Evolutionary conservation across 257 asterid genomes (phyloP).

Genomic region (Coffea canephora): DNA sequence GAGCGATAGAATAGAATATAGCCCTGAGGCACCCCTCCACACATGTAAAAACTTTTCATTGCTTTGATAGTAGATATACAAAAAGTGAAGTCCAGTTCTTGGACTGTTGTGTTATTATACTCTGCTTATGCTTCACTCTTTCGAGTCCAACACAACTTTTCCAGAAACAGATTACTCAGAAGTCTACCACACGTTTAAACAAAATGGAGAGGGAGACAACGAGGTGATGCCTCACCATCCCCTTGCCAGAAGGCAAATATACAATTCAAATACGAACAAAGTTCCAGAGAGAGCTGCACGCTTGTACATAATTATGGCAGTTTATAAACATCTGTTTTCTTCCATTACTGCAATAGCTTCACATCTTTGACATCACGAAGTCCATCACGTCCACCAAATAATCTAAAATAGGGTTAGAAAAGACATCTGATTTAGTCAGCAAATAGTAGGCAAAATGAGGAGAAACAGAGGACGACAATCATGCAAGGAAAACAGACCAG

Average conservation of each 20-base stretch:
- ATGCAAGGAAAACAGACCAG: slow-evolving; percentile 45
- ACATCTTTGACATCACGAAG: slow-evolving; percentile 56
- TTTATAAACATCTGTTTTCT: not conserved
- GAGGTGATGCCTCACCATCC: slow-evolving; percentile 70
- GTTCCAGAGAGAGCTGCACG: not conserved
- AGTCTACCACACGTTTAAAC: slow-evolving; percentile 1
- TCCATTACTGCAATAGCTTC: slow-evolving; percentile 5
- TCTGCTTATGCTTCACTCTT: not conserved
- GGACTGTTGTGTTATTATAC: not conserved
- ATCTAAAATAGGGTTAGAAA: slow-evolving; percentile 35
- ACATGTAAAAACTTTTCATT: not conserved
- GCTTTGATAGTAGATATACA: not conserved
- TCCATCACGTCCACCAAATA: slow-evolving; percentile 76
- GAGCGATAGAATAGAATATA: no score
- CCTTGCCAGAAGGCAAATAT: slow-evolving; percentile 1
- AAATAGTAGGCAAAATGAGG: not conserved
- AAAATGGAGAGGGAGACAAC: slow-evolving; percentile 46
- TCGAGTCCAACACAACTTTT: not conserved
- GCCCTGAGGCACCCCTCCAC: no score
- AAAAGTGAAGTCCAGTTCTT: not conserved
- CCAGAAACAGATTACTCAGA: not conserved
- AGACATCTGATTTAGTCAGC: not conserved
- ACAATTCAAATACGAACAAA: not conserved
- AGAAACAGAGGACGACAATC: not conserved
- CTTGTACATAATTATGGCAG: not conserved